Evolutionary conservation across 1,284 basidiomycete genomes (phyloP), one percentile per base, ranked within the genome.

Genomic region (Omphalotus olearius): DNA sequence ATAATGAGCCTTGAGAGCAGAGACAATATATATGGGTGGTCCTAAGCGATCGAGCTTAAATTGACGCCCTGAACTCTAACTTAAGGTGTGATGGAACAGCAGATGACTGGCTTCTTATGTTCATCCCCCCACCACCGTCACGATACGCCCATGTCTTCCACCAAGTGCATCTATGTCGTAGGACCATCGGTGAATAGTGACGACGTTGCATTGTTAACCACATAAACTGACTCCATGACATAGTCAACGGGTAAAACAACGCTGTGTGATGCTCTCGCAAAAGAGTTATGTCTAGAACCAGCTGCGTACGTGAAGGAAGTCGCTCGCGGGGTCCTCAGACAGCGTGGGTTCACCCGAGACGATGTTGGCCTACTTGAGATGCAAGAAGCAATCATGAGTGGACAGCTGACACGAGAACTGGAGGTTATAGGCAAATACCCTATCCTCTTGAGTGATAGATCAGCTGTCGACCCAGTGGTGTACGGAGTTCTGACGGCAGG

Each of bases 181-280:
- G 83, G 82, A 2, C 80, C 83, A 37, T 80, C 82, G 6, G 72
- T 72, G 51, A 66, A 67, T 59, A 7, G 2, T 42, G 3, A 23
- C 11, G 10, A 10, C 13, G 2, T 28, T 33, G 17, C n/a, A 11
- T 11, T 40, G 26, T 13, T 37, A 17, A n/a, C 17, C 7, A 13
- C 26, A n/a, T n/a, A n/a, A 5, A 26, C 46, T 17, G 28, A 18
- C n/a, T 23, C 41, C 47, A 71, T 33, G 30, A 28, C 13, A 33
- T 7, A 33, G 60, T 83, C 82, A 10, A 80, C 78, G 6, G 82
- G 82, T 16, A 85, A 85, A 64, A 82, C 83, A 23, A 84, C 82
- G 0, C 70, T 85, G 2, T 83, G 80, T 63, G 66, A 73, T 43
- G 78, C 79, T 3, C 61, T 83, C 1, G 71, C 71, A 1, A 56